Percentiles rank a stretch among this genome's conserved stretches.
Evolutionary conservation across 495 filamentous ascomycete genomes (phyloP).

Genomic region (Talaromyces trachyspermus): DNA sequence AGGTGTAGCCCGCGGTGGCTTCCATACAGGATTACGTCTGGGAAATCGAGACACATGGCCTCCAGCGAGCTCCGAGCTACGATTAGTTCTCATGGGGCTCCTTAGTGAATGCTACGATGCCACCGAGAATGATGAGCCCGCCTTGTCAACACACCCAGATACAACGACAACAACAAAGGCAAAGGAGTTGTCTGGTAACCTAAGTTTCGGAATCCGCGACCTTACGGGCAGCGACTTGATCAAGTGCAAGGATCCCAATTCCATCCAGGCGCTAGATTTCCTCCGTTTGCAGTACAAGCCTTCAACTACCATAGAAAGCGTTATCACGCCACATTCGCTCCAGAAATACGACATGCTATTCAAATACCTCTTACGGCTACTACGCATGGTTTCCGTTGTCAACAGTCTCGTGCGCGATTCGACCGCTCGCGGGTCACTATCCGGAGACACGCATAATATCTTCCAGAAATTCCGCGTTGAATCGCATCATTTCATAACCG

Average conservation of each 20-base stretch:
- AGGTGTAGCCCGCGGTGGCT: constrained; percentile 60
- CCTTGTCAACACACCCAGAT: constrained; percentile 10
- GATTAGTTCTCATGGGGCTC: constrained; percentile 80
- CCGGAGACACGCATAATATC: constrained; percentile 32
- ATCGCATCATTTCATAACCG: constrained; percentile 67
- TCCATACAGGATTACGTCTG: constrained; percentile 72
- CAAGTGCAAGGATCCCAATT: constrained; percentile 68
- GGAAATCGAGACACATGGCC: constrained; percentile 78
- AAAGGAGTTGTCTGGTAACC: constrained; percentile 63
- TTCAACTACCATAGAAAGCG: constrained; percentile 58
- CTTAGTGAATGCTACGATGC: constrained; percentile 64
- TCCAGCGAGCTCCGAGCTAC: constrained; percentile 84
- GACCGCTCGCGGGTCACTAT: constrained; percentile 31
- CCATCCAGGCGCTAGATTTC: constrained; percentile 84
- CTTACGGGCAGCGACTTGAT: constrained; percentile 67
- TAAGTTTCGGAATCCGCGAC: constrained; percentile 84
- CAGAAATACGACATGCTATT: constrained; percentile 80
- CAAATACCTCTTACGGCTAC: constrained; percentile 64
- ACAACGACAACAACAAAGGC: constrained; percentile 28
- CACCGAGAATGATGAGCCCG: not conserved
- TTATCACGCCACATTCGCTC: constrained; percentile 62
- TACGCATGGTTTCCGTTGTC: constrained; percentile 74
- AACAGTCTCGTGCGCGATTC: constrained; percentile 61
- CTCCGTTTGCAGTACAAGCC: constrained; percentile 78
- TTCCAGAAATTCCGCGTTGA: constrained; percentile 63